Percentiles rank a stretch among this genome's conserved stretches.
Conservation (phyloP, 306 rosid species). For the Cucumis melo region DNA sequence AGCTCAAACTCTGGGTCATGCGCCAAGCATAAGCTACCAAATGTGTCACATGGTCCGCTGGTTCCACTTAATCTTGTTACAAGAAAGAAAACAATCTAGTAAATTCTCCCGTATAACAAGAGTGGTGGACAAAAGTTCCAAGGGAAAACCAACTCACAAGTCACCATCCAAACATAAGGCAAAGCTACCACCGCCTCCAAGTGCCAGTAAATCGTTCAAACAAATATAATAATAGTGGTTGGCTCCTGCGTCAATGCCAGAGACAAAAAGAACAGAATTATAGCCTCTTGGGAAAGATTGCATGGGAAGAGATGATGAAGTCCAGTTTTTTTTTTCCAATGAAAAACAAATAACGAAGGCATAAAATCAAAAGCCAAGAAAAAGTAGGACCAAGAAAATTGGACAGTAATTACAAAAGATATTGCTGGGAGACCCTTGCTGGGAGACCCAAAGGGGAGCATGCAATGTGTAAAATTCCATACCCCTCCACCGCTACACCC, state of each 20-base stretch:
- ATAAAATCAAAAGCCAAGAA: background rate
- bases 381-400: background rate
- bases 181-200: conserved; percentile 89
- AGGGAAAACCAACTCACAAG: conserved; percentile 41
- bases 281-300: background rate
- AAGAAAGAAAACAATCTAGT: conserved; percentile 12
- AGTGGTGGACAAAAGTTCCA: background rate
- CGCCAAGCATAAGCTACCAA: conserved; percentile 76
- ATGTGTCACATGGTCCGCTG: conserved; percentile 83
- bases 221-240: conserved; percentile 73
- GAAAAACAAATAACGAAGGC: background rate
- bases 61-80: conserved; percentile 65
- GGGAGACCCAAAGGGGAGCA: background rate
- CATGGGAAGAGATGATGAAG: background rate
- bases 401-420: background rate
- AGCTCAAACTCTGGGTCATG: conserved; percentile 75
- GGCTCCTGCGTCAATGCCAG: conserved; percentile 38
- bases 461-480: background rate
- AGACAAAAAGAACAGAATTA: background rate
- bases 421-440: background rate
- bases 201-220: conserved; percentile 58
- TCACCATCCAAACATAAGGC: conserved; percentile 84
- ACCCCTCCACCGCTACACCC: background rate
- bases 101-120: background rate
- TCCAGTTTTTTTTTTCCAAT: background rate